These are phyloP conservation scores for Xylaria bambusicola DNA, from an alignment of 495 filamentous ascomycete genomes.

Conservation along the genomic window DNA sequence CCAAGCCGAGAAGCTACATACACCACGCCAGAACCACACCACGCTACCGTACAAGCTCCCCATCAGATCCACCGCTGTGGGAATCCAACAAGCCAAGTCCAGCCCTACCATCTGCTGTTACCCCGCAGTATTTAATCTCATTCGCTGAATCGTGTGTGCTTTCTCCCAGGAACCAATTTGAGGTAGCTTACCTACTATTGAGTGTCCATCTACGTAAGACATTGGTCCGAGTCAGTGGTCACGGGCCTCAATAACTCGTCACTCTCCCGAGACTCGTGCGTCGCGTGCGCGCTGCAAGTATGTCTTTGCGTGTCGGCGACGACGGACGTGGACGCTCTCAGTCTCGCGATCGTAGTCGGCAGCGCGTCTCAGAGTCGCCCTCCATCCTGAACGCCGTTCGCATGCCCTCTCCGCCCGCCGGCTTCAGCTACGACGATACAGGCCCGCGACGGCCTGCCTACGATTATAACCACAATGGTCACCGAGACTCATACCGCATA, in stretches of 20 bases:
- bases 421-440: conserved; percentile 34
- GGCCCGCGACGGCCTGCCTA: conserved; percentile 32
- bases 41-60: neutral
- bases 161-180: conserved; percentile 4
- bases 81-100: conserved; percentile 10
- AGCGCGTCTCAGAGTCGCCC: conserved; percentile 38
- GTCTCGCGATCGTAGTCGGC: conserved; percentile 52
- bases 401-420: conserved; percentile 45
- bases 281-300: neutral
- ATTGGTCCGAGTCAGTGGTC: neutral
- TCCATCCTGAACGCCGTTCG: conserved; percentile 48
- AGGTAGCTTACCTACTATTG: conserved; percentile 8
- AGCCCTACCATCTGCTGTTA: conserved; percentile 12
- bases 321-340: conserved; percentile 61
- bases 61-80: conserved; percentile 12
- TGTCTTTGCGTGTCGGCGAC: conserved; percentile 58
- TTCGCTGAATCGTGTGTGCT: conserved; percentile 1
- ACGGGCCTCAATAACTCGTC: conserved; percentile 2
- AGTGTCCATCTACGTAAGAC: neutral
- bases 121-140: conserved; percentile 22
- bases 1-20: too few relatives aligned
- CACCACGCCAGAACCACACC: too few relatives aligned
- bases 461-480: conserved; percentile 26
- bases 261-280: conserved; percentile 1
- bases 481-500: conserved; percentile 43